Evolutionary conservation across 495 filamentous ascomycete genomes (phyloP), one percentile per base, ranked within the genome.

Genomic region (Usnea hakonensis): DNA sequence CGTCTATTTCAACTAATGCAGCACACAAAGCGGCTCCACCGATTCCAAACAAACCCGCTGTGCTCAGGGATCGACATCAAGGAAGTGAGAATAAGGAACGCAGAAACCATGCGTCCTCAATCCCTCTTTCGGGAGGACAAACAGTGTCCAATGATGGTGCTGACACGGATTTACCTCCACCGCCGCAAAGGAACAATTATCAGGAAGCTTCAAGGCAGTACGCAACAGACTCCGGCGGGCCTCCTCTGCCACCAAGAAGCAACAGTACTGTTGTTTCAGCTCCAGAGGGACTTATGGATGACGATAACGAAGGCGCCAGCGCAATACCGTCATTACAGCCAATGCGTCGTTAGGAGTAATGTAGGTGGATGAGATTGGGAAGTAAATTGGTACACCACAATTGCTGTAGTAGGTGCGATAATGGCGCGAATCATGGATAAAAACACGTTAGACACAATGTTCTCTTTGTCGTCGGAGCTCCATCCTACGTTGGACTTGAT

Each of bases 1-100:
- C 61, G 28, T 67, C 46, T 19, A 50, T 56, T 33, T 58, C 63
- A 36, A 21, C 68, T 26, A 61, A 46, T 50, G 40, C 35, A 28
- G 28, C 16, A 55, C 70, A 71, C 2, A 79, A 78, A 67, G 69
- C 72, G 23, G 74, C 75, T 23, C 76, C 76, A 3, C 71, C 73
- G 13, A 68, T 73, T 19, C 74, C 74, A 9, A 75, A 72, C 60
- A 78, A 77, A 65, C 73, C 76, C 21, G 65, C 65, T 23, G 53
- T 72, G 5, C 70, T 78, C 26, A 65, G 50, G 14, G 48, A 38
- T 11, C 32, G 30, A 21, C 44, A 50, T 33, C 40, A 53, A 26
- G 59, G 43, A 32, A 50, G 50, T 36, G 38, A 5, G 6, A 30
- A 46, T 32, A 13, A 53, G 5, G 23, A 30, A 48, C 38, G n/a